A percentile compares a stretch with the other conserved stretches of the same genome.
These are phyloP conservation scores for Raphanus sativus DNA, from an alignment of 345 rosid genomes.

Conservation along the genomic window DNA sequence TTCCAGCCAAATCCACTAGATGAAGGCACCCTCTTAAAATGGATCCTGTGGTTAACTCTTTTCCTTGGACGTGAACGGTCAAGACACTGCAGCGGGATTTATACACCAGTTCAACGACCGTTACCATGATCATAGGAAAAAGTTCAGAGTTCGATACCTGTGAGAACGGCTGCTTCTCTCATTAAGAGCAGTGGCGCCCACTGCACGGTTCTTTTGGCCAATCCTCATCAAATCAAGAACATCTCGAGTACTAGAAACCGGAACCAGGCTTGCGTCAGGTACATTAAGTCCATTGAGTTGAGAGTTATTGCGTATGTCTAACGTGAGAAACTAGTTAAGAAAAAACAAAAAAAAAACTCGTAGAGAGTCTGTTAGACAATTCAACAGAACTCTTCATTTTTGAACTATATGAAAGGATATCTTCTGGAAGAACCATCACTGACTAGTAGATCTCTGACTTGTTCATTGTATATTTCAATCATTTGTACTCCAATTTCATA, in stretches of 20 bases:
- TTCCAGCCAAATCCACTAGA: slow-evolving; percentile 97
- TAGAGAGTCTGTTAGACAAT: not conserved
- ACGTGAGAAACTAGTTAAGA: slow-evolving; percentile 59
- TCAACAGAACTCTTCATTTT: not conserved
- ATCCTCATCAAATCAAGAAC: slow-evolving; percentile 92
- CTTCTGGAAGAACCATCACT: slow-evolving; percentile 86
- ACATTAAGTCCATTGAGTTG: slow-evolving; percentile 95
- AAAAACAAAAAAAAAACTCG: slow-evolving; percentile 31
- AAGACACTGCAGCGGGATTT: slow-evolving; percentile 58
- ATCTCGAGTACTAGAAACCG: slow-evolving; percentile 77
- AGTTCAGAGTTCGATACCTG: slow-evolving; percentile 45
- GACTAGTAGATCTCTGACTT: slow-evolving; percentile 88
- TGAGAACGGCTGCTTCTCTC: slow-evolving; percentile 98
- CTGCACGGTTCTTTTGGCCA: slow-evolving; percentile 91
- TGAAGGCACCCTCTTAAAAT: slow-evolving; percentile 87
- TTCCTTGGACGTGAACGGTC: slow-evolving; percentile 91
- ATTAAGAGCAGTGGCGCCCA: slow-evolving; percentile 95
- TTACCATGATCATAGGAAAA: not conserved
- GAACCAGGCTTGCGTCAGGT: slow-evolving; percentile 91
- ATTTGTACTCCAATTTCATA: slow-evolving; percentile 96
- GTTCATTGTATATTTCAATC: slow-evolving; percentile 98
- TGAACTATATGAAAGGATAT: slow-evolving; percentile 61
- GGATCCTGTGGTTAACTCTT: slow-evolving; percentile 78
- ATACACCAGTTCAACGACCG: not conserved
- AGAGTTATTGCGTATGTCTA: slow-evolving; percentile 90